Evolutionary conservation across 768 basidiomycete genomes (phyloP), one percentile per base, ranked within the genome.

Genomic region (Rhizopogon salebrosus): DNA sequence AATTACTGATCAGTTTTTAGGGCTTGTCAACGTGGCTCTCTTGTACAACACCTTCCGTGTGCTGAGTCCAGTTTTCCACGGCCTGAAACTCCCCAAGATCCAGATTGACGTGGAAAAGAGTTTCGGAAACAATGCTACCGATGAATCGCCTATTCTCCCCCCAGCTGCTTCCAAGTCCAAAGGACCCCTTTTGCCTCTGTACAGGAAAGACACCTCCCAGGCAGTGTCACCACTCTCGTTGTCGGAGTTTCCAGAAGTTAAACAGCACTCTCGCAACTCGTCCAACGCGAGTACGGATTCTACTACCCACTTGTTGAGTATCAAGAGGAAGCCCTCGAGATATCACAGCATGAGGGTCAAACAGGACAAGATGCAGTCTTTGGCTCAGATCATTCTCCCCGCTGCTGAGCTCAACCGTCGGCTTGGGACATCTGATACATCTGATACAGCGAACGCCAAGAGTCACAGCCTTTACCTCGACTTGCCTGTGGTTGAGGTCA

Each of bases 21-120:
- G 85, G 39, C 58, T 83, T 24, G 79, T 80, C 22, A 84, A 89
- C 59, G 84, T 85, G 24, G 53, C 76, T 8, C 71, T 89, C n/a
- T 74, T 89, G 26, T 81, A 77, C 70, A 87, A 85, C 61, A 87
- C 83, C 9, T 79, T 87, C 62, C 78, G 81, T 9, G 75, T 86
- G 48, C 69, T 90, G 31, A 71, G 74, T 8, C 79, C 79, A 23
- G 77, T 78, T 22, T 76, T 84, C 58, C 69, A 76, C 54, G 65
- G 63, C 23, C 64, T 11, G 13, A 51, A 9, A 13, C 4, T 49
- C 18, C 22, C 56, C 48, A 57, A 37, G 35, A 18, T 48, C 37
- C 26, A 31, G n/a, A 35, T 31, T 14, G 61, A 60, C 11, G 53
- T 55, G 14, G 57, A 54, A 49, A 49, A 54, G 53, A 61, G 48